Conservation (phyloP, 177 flowering plant species). For the Vitis hybrid region DNA sequence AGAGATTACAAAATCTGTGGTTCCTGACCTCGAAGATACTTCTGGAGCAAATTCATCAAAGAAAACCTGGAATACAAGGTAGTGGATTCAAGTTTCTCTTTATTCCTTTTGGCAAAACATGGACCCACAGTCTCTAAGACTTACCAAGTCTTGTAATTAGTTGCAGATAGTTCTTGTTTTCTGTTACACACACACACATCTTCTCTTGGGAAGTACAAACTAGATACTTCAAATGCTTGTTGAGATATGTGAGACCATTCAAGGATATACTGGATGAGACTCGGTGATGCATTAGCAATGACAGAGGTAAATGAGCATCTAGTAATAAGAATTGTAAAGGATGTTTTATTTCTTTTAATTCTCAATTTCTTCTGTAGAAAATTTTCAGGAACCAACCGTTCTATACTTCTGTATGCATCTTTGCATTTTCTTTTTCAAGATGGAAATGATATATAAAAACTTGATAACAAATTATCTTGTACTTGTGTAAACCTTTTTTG, state of each 20-base stretch:
- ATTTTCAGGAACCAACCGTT: neutral
- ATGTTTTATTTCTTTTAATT: neutral
- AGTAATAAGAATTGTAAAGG: neutral
- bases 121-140: too few species aligned
- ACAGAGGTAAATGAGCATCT: neutral
- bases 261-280: neutral
- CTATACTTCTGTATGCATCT: neutral
- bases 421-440: too few species aligned
- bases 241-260: neutral
- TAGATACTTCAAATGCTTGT: conserved; percentile 1
- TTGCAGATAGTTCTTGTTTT: neutral
- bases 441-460: neutral
- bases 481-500: too few species aligned
- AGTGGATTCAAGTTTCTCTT: too few species aligned
- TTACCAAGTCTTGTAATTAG: neutral
- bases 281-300: neutral
- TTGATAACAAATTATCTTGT: neutral
- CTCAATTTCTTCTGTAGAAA: neutral
- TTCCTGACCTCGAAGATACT: too few species aligned
- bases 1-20: too few species aligned
- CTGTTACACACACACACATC: neutral
- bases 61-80: too few species aligned
- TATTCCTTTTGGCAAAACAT: too few species aligned
- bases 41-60: too few species aligned
- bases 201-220: neutral